Evolutionary conservation across 495 filamentous ascomycete genomes (phyloP).

Genomic region (Neurospora sp.): DNA sequence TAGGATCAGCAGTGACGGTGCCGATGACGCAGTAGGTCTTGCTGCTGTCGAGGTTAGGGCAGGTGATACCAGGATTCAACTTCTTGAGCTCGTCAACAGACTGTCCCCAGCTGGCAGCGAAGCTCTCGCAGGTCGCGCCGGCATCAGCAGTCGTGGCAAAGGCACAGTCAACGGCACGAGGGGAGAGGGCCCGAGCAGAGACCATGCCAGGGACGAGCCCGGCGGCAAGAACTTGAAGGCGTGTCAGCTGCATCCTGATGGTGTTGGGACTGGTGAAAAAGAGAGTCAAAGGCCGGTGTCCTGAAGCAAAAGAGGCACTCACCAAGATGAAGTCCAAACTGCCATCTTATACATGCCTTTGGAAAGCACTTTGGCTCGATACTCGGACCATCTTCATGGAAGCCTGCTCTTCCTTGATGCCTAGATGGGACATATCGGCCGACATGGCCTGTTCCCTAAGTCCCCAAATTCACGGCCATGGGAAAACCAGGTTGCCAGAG

Average conservation of each 20-base stretch:
- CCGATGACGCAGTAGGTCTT: constrained; percentile 21
- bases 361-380: no score
- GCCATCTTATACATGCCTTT: not conserved
- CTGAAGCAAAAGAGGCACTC: not conserved
- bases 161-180: constrained; percentile 13
- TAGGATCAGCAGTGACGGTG: constrained; percentile 5
- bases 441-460: not conserved
- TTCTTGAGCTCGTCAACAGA: constrained; percentile 9
- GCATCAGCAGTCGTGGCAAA: constrained; percentile 1
- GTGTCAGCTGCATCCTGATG: constrained; percentile 1
- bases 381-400: not conserved
- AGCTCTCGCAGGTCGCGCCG: constrained; percentile 14
- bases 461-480: not conserved
- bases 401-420: not conserved
- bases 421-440: not conserved
- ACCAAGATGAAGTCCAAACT: not conserved
- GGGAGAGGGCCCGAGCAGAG: not conserved
- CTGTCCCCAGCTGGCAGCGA: constrained; percentile 14
- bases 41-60: constrained; percentile 6
- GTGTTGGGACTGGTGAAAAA: not conserved
- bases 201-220: not conserved
- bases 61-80: constrained; percentile 16
- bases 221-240: not conserved
- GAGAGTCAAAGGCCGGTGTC: not conserved
- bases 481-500: not conserved